Evolutionary conservation across 2,329 filamentous ascomycete genomes (phyloP).

Genomic region (Emericellopsis cladophorae): DNA sequence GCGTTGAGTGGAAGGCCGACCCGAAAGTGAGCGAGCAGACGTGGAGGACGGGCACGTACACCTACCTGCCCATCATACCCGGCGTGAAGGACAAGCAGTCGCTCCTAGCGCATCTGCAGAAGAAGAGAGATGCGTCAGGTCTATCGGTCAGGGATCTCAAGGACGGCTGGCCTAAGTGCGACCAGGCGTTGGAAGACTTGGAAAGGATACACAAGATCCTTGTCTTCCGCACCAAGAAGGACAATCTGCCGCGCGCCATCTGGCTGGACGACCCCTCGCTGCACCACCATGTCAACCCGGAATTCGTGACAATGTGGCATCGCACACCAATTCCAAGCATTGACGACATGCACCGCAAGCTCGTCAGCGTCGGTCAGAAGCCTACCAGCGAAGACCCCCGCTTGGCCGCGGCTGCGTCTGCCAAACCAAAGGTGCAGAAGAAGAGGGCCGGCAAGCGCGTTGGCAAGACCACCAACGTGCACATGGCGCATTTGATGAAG

Average conservation of each 20-base stretch:
- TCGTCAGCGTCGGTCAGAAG: conserved; percentile 67
- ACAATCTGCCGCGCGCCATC: conserved; percentile 72
- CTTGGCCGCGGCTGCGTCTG: conserved; percentile 26
- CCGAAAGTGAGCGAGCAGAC: conserved; percentile 50
- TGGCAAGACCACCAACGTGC: conserved; percentile 75
- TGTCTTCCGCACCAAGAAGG: conserved; percentile 85
- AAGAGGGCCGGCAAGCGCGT: conserved; percentile 52
- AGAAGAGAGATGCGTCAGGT: conserved; percentile 67
- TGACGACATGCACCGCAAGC: conserved; percentile 64
- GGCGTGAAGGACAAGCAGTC: conserved; percentile 68
- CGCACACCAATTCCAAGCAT: conserved; percentile 64
- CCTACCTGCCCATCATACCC: conserved; percentile 68
- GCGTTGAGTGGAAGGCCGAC: conserved; percentile 44
- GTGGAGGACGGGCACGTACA: conserved; percentile 60
- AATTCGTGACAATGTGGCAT: conserved; percentile 77
- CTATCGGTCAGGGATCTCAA: conserved; percentile 83
- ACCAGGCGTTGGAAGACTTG: conserved; percentile 63
- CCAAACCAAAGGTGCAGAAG: conserved; percentile 60
- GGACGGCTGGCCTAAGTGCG: conserved; percentile 86
- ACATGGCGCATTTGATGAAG: conserved; percentile 73
- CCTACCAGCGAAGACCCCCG: conserved; percentile 71
- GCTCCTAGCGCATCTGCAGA: conserved; percentile 70
- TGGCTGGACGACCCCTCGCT: conserved; percentile 81
- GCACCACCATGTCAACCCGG: conserved; percentile 61
- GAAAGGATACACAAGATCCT: conserved; percentile 70